A percentile compares a stretch with the other conserved stretches of the same genome.
These are phyloP conservation scores for Fragosphaeria purpurea DNA, from an alignment of 2,329 filamentous ascomycete species.

Conservation along the genomic window DNA sequence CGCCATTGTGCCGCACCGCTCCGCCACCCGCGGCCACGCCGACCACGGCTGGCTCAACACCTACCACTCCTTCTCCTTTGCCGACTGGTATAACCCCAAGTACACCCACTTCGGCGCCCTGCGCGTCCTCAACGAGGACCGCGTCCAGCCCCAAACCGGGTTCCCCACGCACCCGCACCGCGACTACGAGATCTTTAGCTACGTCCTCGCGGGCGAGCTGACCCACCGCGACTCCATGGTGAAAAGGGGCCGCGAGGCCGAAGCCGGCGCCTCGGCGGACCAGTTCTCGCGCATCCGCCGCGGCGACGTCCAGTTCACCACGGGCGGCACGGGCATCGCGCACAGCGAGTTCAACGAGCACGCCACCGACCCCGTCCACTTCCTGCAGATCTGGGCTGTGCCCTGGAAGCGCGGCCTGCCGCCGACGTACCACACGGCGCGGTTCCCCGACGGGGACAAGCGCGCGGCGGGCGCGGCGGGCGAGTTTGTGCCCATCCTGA, in stretches of 20 bases:
- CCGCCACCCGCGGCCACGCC: conserved; percentile 60
- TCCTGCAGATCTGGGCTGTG: conserved; percentile 80
- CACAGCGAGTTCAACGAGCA: conserved; percentile 80
- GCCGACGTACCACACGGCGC: conserved; percentile 66
- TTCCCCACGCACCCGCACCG: conserved; percentile 80
- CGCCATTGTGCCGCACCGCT: conserved; percentile 66
- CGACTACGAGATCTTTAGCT: conserved; percentile 84
- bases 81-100: conserved; percentile 56
- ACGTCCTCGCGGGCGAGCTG: conserved; percentile 75
- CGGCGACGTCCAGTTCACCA: conserved; percentile 84
- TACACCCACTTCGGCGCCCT: conserved; percentile 65
- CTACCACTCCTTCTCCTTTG: conserved; percentile 81
- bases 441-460: conserved; percentile 66
- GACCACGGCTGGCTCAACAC: conserved; percentile 84
- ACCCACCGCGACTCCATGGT: conserved; percentile 84
- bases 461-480: conserved; percentile 28
- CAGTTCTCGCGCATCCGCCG: conserved; percentile 62
- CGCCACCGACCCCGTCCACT: conserved; percentile 60
- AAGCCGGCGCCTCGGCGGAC: conserved; percentile 44
- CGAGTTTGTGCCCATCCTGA: conserved; percentile 65
- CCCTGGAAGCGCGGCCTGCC: conserved; percentile 64
- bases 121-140: conserved; percentile 82
- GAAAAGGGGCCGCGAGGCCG: conserved; percentile 55
- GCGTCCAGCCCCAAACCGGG: conserved; percentile 61
- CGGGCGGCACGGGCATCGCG: conserved; percentile 69